Evolutionary conservation across 768 basidiomycete species (phyloP).

Genomic region (Suillus americanus): DNA sequence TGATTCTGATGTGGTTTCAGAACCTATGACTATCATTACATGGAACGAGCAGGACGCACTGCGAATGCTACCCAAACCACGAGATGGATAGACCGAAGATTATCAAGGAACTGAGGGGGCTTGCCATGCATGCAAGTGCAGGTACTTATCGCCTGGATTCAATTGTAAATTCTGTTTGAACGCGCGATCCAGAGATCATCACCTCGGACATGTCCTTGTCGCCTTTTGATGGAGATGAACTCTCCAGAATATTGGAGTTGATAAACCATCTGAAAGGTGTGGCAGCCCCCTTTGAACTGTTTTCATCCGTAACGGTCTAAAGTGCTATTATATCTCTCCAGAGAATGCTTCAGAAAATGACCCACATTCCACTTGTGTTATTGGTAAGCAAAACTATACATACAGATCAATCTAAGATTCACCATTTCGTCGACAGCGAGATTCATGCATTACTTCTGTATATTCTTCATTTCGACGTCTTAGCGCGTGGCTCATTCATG

Average conservation of each 20-base stretch:
- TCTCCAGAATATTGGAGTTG: conserved; percentile 5
- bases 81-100: background rate
- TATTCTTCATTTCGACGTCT: background rate
- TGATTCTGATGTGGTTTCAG: background rate
- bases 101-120: conserved; percentile 8
- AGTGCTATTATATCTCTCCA: background rate
- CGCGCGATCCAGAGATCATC: background rate
- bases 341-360: background rate
- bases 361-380: conserved; percentile 8
- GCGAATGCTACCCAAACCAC: conserved; percentile 1
- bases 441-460: conserved; percentile 4
- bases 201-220: conserved; percentile 5
- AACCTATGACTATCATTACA: background rate
- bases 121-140: conserved; percentile 6
- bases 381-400: background rate
- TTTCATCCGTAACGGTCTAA: background rate
- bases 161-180: background rate
- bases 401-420: no score
- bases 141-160: background rate
- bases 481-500: background rate
- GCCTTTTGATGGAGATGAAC: conserved; percentile 8
- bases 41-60: conserved; percentile 6
- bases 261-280: conserved; percentile 6
- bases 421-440: background rate
- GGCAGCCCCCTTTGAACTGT: background rate